Evolutionary conservation across 257 asterid genomes (phyloP).

Genomic region (Solanum lycopersicoides): DNA sequence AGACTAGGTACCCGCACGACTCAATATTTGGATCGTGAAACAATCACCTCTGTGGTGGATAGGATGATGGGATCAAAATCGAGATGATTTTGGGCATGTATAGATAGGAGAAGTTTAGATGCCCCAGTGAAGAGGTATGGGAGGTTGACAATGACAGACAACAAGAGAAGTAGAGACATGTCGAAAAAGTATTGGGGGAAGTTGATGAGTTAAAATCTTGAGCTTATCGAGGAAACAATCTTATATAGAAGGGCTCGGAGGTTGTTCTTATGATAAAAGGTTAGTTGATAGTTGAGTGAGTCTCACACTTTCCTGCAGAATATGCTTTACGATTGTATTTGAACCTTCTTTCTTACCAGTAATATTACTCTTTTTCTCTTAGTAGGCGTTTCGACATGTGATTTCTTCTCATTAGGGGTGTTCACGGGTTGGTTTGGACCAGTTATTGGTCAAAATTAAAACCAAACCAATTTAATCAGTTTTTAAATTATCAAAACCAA

Average conservation of each 20-base stretch:
- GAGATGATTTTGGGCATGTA: background rate
- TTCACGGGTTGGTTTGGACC: too few relatives aligned
- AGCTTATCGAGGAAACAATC: background rate
- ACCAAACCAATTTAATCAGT: too few relatives aligned
- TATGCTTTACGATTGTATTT: background rate
- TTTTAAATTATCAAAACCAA: too few relatives aligned
- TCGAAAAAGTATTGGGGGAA: too few relatives aligned
- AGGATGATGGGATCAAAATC: background rate
- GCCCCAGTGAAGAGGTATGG: background rate
- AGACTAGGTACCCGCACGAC: background rate
- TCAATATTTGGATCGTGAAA: background rate
- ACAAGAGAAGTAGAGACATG: background rate
- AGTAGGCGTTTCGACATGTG: background rate
- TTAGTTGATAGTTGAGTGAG: background rate
- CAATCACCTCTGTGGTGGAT: background rate
- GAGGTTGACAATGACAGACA: background rate
- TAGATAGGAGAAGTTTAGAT: background rate
- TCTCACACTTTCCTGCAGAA: background rate
- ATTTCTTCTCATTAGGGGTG: background rate
- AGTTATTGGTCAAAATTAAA: too few relatives aligned
- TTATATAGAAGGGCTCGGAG: too few relatives aligned
- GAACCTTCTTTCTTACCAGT: background rate
- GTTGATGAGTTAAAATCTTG: background rate
- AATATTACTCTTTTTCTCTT: too few relatives aligned
- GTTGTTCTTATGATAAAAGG: background rate